phyloP scores from a whole-genome alignment of 257 asterid species.

The Mentha longifolia region DNA sequence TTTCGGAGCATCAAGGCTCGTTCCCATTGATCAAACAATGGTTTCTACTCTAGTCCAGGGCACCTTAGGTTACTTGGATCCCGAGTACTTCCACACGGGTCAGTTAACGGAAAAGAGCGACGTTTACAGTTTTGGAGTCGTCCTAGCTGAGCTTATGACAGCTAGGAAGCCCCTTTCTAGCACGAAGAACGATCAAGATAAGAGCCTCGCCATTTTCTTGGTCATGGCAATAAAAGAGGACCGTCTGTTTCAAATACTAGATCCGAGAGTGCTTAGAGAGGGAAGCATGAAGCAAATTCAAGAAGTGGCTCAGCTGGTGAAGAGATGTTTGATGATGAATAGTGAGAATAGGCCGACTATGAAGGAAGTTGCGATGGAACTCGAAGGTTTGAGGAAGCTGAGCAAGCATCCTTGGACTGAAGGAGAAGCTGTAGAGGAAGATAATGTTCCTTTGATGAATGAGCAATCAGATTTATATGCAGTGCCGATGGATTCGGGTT shows the following conservation, averaged over 20 bases:
- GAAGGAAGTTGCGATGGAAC: conserved; percentile 69
- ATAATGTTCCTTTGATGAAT: conserved; percentile 26
- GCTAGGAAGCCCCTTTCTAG: conserved; percentile 45
- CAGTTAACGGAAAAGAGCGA: conserved; percentile 63
- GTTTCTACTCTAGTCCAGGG: conserved; percentile 64
- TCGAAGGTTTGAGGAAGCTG: conserved; percentile 59
- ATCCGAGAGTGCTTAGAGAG: conserved; percentile 43
- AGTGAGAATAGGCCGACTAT: conserved; percentile 55
- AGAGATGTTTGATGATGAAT: conserved; percentile 40
- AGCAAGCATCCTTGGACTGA: conserved; percentile 59
- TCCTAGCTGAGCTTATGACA: conserved; percentile 63
- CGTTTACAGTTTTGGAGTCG: conserved; percentile 66
- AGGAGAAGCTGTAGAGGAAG: conserved; percentile 16
- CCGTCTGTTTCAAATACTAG: conserved; percentile 39
- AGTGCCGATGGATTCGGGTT: conserved; percentile 25
- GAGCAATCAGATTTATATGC: conserved; percentile 40
- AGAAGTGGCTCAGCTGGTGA: conserved; percentile 36
- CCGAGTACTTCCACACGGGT: conserved; percentile 59
- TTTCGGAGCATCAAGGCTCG: conserved; percentile 64
- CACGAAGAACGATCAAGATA: conserved; percentile 30
- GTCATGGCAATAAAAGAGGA: conserved; percentile 38
- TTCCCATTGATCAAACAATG: conserved; percentile 55
- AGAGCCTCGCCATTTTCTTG: conserved; percentile 35
- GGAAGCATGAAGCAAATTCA: conserved; percentile 44
- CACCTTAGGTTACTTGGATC: conserved; percentile 58